Evolutionary conservation across 2,329 filamentous ascomycete genomes (phyloP).

Genomic region (Penicillium hesseltinei): DNA sequence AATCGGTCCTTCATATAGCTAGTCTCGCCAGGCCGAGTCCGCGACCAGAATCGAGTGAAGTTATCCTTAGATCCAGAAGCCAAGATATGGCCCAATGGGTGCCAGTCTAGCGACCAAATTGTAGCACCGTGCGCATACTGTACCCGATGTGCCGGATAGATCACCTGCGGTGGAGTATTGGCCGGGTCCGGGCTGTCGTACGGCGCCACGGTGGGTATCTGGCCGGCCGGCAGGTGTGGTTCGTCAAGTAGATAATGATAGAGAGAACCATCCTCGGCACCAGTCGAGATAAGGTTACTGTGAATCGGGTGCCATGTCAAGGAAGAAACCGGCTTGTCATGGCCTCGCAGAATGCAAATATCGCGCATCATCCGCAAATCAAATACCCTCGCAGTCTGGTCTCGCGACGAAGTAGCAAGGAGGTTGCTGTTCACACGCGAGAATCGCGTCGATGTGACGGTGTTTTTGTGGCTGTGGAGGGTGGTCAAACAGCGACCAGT

Average conservation of each 20-base stretch:
- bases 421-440: slow-evolving; percentile 81
- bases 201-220: slow-evolving; percentile 69
- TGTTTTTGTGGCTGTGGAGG: slow-evolving; percentile 95
- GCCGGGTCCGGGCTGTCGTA: slow-evolving; percentile 80
- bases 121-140: slow-evolving; percentile 89
- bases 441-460: slow-evolving; percentile 88
- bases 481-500: slow-evolving; percentile 87
- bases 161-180: slow-evolving; percentile 80
- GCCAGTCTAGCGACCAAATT: slow-evolving; percentile 98
- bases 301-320: slow-evolving; percentile 93
- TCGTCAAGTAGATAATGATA: slow-evolving; percentile 96
- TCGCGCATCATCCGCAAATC: slow-evolving; percentile 98
- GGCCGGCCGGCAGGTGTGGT: slow-evolving; percentile 76
- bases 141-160: slow-evolving; percentile 84
- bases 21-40: slow-evolving; percentile 82
- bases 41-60: slow-evolving; percentile 95
- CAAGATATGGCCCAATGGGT: slow-evolving; percentile 91
- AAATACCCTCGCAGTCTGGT: slow-evolving; percentile 89
- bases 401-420: slow-evolving; percentile 86
- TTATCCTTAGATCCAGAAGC: slow-evolving; percentile 95
- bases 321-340: slow-evolving; percentile 94
- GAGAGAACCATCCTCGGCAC: slow-evolving; percentile 83
- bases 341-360: slow-evolving; percentile 85
- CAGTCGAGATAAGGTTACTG: slow-evolving; percentile 82
- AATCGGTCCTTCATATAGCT: slow-evolving; percentile 85